Base-by-base conservation (phyloP, 2,329 filamentous ascomycete genomes). In the Xenosphaeropsis pyriputrescens region DNA sequence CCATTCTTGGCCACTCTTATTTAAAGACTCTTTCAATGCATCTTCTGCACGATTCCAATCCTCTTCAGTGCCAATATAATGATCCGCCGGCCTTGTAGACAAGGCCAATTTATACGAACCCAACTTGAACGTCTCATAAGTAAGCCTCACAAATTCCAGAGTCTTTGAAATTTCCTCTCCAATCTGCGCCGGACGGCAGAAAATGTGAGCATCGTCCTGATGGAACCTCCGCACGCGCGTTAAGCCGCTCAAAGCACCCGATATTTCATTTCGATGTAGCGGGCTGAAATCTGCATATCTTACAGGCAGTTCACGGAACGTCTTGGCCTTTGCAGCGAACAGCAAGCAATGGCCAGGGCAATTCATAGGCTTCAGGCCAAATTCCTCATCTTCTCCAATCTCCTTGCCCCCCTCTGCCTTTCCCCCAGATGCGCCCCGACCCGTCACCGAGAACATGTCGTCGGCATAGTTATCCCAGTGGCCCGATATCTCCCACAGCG, bases 301-400 rank as follows among this genome's bases (percentile, higher is more conserved):
- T 43, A 93, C 70, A 1, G 86, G 85, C 14, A 93, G 63, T 45
- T 93, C 82, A 45, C 79, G 72, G 58, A 89, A 89, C 47, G 79
- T 85, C 43, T 77, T 75, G 40, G 70, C 68, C 46, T 79, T 72
- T 34, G 79, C 79, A 42, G 72, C 78, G 55, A 93, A 93, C 43
- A 93, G 72, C 45, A 93, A 64, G 54, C 85, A 93, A 57, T 93
- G 85, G 3, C 85, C 85, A 0, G 85, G 85, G 54, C 85, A 93
- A 54, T 93, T 93, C 85, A 93, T 93, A 12, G 85, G 85, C 58
- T 93, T 93, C 47, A 93, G 62, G 14, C 83, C 84, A 57, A 84
- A 93, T 44, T 83, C 79, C 45, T 79, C 75, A 43, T 73, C 68
- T 43, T 77, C 72, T 15, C 64, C 67, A 6, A 57, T 45, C 42